These are phyloP conservation scores for Neonectria coccinea DNA, from an alignment of 2,329 filamentous ascomycete species.

Conservation along the genomic window DNA sequence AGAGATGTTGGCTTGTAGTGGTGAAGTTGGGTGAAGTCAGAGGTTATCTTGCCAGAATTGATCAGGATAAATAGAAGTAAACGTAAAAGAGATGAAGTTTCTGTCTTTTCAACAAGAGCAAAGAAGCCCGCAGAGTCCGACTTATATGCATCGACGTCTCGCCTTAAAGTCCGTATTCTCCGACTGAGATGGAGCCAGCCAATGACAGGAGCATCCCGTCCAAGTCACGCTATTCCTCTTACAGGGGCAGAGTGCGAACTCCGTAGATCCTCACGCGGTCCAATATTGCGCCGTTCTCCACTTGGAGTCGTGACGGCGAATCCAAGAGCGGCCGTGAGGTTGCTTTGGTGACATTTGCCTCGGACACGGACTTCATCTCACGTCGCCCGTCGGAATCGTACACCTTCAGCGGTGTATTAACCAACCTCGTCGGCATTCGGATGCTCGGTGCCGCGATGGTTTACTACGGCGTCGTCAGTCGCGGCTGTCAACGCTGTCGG, in stretches of 20 bases:
- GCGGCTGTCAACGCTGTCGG: conserved; percentile 46
- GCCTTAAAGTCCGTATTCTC: background rate
- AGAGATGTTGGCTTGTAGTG: background rate
- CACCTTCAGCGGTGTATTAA: too few species aligned
- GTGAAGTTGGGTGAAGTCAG: too few species aligned
- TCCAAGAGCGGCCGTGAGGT: background rate
- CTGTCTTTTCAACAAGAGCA: background rate
- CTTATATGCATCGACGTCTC: background rate
- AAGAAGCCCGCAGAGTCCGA: background rate
- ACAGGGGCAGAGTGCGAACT: conserved; percentile 10
- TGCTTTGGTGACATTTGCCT: background rate
- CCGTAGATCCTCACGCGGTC: background rate
- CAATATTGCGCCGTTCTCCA: background rate
- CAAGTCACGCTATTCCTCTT: conserved; percentile 7
- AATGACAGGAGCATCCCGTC: background rate
- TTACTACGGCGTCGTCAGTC: conserved; percentile 40
- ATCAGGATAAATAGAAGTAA: background rate
- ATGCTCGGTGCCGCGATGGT: conserved; percentile 27
- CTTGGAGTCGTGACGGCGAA: background rate
- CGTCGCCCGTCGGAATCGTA: background rate
- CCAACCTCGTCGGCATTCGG: background rate
- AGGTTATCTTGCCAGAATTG: background rate
- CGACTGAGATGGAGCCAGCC: background rate
- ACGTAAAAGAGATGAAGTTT: background rate
- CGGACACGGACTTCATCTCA: background rate